A percentile compares a stretch with the other conserved stretches of the same genome.
Conservation (phyloP, 805 yeast genomes). For the Nakazawaea laoshanensis region DNA sequence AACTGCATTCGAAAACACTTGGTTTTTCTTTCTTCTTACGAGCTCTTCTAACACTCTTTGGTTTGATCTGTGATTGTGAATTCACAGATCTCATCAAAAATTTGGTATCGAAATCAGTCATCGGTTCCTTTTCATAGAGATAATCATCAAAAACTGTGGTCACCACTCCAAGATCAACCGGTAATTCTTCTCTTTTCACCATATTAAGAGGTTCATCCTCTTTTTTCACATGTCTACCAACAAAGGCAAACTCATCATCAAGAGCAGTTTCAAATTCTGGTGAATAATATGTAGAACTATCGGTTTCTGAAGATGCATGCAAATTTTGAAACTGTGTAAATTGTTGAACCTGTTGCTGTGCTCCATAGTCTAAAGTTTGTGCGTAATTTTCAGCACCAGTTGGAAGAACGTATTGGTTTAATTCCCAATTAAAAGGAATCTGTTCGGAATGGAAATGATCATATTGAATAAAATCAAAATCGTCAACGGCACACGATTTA, state of each 20-base stretch:
- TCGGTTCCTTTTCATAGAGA: background rate
- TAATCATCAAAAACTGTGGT: conserved; percentile 6
- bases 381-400: too few relatives aligned
- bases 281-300: too few relatives aligned
- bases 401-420: too few relatives aligned
- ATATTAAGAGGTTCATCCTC: background rate
- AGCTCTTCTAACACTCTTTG: background rate
- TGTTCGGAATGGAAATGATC: background rate
- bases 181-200: conserved; percentile 3
- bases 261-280: conserved; percentile 6
- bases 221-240: background rate
- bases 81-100: background rate
- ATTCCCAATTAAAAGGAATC: conserved; percentile 11
- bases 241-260: conserved; percentile 13
- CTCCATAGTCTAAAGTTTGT: too few relatives aligned
- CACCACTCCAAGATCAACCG: conserved; percentile 3
- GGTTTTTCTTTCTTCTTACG: conserved; percentile 1
- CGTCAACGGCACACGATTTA: conserved; percentile 11
- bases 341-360: background rate
- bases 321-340: background rate
- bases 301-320: too few relatives aligned
- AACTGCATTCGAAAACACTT: conserved; percentile 26
- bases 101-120: background rate
- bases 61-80: background rate
- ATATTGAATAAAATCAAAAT: conserved; percentile 6